Conservation (phyloP, 768 basidiomycete genomes). For the Crepidotus variabilis region DNA sequence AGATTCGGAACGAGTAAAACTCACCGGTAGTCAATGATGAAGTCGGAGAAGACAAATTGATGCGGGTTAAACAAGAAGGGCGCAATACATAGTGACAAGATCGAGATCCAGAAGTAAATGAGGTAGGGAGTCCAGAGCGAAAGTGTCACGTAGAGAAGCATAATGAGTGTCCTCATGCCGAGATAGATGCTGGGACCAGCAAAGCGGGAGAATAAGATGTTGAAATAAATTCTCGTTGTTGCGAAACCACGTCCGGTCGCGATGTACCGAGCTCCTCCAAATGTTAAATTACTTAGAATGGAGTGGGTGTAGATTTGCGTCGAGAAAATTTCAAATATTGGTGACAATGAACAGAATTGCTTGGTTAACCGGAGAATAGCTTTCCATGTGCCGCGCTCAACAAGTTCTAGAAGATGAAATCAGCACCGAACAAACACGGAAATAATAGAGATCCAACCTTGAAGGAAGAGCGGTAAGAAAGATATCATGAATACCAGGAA, state of each 20-base stretch:
- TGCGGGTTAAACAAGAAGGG: constrained; percentile 99
- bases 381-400: constrained; percentile 91
- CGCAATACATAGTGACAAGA: constrained; percentile 85
- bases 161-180: constrained; percentile 88
- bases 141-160: constrained; percentile 92
- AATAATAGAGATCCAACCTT: constrained; percentile 52
- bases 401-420: constrained; percentile 60
- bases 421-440: neutral
- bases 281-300: constrained; percentile 93
- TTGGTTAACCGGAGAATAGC: constrained; percentile 90
- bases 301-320: constrained; percentile 99
- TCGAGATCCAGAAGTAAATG: constrained; percentile 98
- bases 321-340: constrained; percentile 95
- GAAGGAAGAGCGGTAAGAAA: constrained; percentile 91
- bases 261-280: constrained; percentile 97
- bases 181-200: constrained; percentile 98
- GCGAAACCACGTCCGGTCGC: constrained; percentile 99
- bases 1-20: constrained; percentile 18
- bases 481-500: constrained; percentile 98
- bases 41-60: constrained; percentile 96
- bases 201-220: constrained; percentile 95
- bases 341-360: constrained; percentile 92
- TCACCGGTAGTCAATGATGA: constrained; percentile 91
- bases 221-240: constrained; percentile 91
- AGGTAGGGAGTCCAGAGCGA: constrained; percentile 89